A percentile compares a stretch with the other conserved stretches of the same genome.
phyloP scores from a whole-genome alignment of 2,329 filamentous ascomycete genomes.

The Dothidotthia symphoricarpi region DNA sequence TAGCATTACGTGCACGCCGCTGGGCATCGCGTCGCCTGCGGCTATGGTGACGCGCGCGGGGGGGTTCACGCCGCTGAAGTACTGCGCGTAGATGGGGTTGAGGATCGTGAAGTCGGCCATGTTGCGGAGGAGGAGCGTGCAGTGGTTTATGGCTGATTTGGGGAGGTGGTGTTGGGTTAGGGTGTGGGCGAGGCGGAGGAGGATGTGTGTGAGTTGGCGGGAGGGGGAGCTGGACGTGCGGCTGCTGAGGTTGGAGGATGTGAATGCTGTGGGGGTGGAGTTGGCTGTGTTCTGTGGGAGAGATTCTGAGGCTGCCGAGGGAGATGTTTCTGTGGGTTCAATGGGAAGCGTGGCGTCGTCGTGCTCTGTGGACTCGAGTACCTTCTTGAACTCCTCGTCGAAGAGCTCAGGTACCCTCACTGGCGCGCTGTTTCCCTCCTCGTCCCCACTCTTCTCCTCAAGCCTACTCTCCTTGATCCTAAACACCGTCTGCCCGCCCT shows the following conservation, averaged over 20 bases:
- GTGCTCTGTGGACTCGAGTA: constrained; percentile 27
- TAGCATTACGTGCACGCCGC: constrained; percentile 60
- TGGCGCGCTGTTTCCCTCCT: constrained; percentile 16
- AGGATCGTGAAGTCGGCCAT: constrained; percentile 77
- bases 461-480: constrained; percentile 60
- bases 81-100: constrained; percentile 71
- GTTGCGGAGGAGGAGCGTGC: constrained; percentile 67
- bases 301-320: constrained; percentile 3
- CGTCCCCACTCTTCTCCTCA: constrained; percentile 44
- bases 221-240: constrained; percentile 7
- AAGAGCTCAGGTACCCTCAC: constrained; percentile 64
- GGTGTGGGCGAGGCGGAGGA: constrained; percentile 33
- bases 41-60: constrained; percentile 82
- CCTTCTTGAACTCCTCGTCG: constrained; percentile 59
- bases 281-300: constrained; percentile 15
- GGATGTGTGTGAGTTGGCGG: constrained; percentile 42
- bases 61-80: constrained; percentile 77
- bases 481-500: constrained; percentile 75
- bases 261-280: constrained; percentile 47
- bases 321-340: not conserved
- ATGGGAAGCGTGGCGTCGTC: constrained; percentile 8
- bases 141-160: constrained; percentile 39
- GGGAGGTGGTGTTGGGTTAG: constrained; percentile 29
- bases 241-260: constrained; percentile 42
- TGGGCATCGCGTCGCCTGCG: constrained; percentile 66